These are phyloP conservation scores for Santalum album DNA, from an alignment of 164 flowering plant genomes.

Conservation along the genomic window DNA sequence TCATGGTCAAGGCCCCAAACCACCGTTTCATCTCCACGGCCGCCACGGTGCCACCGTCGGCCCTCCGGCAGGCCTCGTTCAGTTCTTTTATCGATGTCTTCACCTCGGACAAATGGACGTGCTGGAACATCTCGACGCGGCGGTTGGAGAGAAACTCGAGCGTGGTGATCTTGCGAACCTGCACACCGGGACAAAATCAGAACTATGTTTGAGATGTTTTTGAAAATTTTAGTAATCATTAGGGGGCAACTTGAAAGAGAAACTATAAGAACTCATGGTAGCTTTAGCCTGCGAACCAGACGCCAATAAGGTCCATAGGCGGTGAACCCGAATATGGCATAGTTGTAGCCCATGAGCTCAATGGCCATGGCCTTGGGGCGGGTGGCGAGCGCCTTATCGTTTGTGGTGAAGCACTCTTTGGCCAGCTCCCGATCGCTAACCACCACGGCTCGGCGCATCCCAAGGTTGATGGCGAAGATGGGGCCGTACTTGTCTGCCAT, in stretches of 20 bases:
- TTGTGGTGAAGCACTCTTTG: conserved; percentile 13
- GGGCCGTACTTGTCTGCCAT: conserved; percentile 17
- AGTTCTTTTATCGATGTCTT: conserved; percentile 7
- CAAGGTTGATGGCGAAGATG: conserved; percentile 8
- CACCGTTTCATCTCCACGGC: conserved; percentile 16
- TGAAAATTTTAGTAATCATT: too few relatives aligned
- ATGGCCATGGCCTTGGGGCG: conserved; percentile 11
- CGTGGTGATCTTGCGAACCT: conserved; percentile 9
- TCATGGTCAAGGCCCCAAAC: conserved; percentile 21
- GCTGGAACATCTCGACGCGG: conserved; percentile 11
- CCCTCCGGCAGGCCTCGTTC: neutral
- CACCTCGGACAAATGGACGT: conserved; percentile 4
- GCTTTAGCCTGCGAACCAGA: conserved; percentile 10
- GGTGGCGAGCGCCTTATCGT: conserved; percentile 9
- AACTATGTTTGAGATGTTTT: too few relatives aligned
- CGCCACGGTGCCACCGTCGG: neutral
- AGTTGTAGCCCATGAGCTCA: conserved; percentile 10
- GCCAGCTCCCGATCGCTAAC: conserved; percentile 12
- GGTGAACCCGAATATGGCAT: conserved; percentile 11
- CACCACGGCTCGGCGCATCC: conserved; percentile 8
- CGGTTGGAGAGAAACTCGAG: conserved; percentile 12
- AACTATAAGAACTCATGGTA: too few relatives aligned
- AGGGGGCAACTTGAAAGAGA: too few relatives aligned
- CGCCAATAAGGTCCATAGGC: conserved; percentile 15
- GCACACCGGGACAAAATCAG: too few relatives aligned